These are phyloP conservation scores for Globisporangium irregulare DNA, from an alignment of 352 stramenopile genomes.

Conservation along the genomic window DNA sequence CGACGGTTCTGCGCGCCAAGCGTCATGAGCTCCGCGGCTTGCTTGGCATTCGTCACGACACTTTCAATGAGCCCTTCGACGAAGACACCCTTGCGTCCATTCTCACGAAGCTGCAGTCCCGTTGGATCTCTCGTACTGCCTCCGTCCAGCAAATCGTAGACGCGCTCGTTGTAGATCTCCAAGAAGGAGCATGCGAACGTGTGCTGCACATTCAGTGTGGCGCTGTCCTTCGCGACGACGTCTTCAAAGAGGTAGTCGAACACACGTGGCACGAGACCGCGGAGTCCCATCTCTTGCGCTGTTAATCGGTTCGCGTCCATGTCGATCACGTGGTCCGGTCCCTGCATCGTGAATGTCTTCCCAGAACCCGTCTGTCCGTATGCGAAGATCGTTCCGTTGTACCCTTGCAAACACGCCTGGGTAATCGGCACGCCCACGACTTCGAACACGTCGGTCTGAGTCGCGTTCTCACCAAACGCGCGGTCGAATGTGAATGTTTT, in stretches of 20 bases:
- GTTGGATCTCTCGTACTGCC: constrained; percentile 47
- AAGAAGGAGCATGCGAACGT: constrained; percentile 88
- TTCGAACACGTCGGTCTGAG: constrained; percentile 92
- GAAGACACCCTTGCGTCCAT: constrained; percentile 66
- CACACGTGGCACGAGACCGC: constrained; percentile 74
- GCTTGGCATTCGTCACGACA: constrained; percentile 57
- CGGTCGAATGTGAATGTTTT: constrained; percentile 90
- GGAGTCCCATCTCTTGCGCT: constrained; percentile 35
- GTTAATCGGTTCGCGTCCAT: constrained; percentile 26
- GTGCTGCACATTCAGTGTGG: constrained; percentile 40
- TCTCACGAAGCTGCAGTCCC: constrained; percentile 70
- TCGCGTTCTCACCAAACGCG: constrained; percentile 87
- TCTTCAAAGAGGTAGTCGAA: constrained; percentile 85
- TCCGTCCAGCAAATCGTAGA: constrained; percentile 90
- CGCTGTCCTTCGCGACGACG: constrained; percentile 17
- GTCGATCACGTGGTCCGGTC: constrained; percentile 66
- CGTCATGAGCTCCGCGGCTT: constrained; percentile 75
- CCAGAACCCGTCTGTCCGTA: constrained; percentile 83
- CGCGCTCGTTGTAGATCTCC: constrained; percentile 95
- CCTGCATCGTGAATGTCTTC: constrained; percentile 88
- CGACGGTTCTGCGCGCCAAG: constrained; percentile 71
- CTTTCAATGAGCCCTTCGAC: constrained; percentile 78
- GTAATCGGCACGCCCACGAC: constrained; percentile 83
- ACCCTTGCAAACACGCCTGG: constrained; percentile 68
- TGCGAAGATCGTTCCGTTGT: constrained; percentile 88